A percentile compares a stretch with the other conserved stretches of the same genome.
Evolutionary conservation across 2,329 filamentous ascomycete genomes (phyloP).

Genomic region (Pseudogymnoascus sp.): DNA sequence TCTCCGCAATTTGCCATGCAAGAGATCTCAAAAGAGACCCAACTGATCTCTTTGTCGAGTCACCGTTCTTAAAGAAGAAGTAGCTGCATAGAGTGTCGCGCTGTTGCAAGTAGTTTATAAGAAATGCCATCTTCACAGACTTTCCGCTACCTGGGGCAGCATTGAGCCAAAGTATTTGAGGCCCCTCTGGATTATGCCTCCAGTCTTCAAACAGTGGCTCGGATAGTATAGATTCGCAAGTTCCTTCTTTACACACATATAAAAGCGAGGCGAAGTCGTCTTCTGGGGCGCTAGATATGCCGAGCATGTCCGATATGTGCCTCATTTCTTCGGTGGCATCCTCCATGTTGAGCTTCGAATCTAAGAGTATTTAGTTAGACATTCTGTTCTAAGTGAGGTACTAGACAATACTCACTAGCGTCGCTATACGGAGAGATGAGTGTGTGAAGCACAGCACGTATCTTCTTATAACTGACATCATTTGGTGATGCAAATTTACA

Average conservation of each 20-base stretch:
- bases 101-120: constrained; percentile 23
- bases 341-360: too few relatives aligned
- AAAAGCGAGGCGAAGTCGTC: constrained; percentile 19
- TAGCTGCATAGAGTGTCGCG: constrained; percentile 20
- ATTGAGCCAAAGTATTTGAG: constrained; percentile 25
- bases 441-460: too few relatives aligned
- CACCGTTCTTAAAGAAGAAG: constrained; percentile 27
- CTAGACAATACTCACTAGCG: constrained; percentile 18
- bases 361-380: too few relatives aligned
- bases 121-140: constrained; percentile 26
- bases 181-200: not conserved
- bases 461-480: too few relatives aligned
- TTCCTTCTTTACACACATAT: constrained; percentile 18
- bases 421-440: too few relatives aligned
- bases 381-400: too few relatives aligned
- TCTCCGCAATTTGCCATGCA: constrained; percentile 25
- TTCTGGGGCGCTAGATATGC: not conserved
- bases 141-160: constrained; percentile 28
- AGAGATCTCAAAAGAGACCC: constrained; percentile 22
- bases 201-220: not conserved
- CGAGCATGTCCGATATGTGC: not conserved
- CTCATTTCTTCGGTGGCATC: not conserved
- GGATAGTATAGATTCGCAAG: constrained; percentile 14
- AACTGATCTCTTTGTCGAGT: constrained; percentile 23
- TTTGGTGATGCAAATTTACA: constrained; percentile 25